Evolutionary conservation across 1,139 yeast species (phyloP), one percentile per base, ranked within the genome.

Genomic region (Debaryomyces nepalensis): DNA sequence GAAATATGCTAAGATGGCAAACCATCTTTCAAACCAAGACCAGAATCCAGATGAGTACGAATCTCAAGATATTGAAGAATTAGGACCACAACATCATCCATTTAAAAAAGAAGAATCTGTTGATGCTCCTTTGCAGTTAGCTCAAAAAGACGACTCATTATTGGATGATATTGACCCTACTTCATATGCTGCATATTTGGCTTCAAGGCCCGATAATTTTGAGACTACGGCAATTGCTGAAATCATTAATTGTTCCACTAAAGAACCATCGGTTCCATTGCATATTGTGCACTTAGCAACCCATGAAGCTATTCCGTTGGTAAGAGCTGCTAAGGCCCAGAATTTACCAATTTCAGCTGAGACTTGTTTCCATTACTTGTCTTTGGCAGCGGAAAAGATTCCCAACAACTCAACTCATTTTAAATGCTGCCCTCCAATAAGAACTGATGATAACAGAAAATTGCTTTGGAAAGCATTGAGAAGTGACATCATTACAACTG

Each of bases 351-450:
- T 85, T 33, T 72, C 95, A 0, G 96, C 91, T 2, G 98, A 91
- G 63, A 90, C 98, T 0, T 90, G 97, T 62, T 91, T 88, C 79
- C 98, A 91, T 61, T 91, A 91, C 61, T 72, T 91, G 40, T 75
- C 93, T 1, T 73, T 91, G 30, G 73, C 77, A 15, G 87, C 97
- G 4, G 97, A 90, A 58, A 73, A 73, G 24, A 87, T 91, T 41
- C 82, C 89, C 19, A 76, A 81, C 55, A 79, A 87, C 47, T 81
- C 84, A 15, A 90, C 97, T 3, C 87, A 83, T 56, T 88, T 77
- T 74, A 91, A 91, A 65, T 91, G 97, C 63, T 90, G 97, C 63
- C 98, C 98, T 2, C 98, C 98, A 4, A 89, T 91, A 51, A 77
- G 97, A 52, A 72, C 86, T 1, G 81, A 84, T 47, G 73, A 73